These are phyloP conservation scores for Alternaria dauci DNA, from an alignment of 2,329 filamentous ascomycete genomes.

Conservation along the genomic window DNA sequence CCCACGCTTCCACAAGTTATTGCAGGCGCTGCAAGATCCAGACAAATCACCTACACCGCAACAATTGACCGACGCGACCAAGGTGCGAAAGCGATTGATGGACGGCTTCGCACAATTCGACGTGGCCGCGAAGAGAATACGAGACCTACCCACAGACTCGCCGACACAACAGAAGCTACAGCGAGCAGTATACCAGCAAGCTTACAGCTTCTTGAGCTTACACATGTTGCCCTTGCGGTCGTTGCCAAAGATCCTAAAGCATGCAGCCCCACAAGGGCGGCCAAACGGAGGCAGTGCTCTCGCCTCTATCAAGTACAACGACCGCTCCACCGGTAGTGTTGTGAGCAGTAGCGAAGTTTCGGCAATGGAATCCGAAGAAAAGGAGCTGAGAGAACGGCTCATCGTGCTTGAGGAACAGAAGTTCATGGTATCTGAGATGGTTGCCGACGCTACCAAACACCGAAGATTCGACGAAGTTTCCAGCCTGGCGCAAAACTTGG, in stretches of 20 bases:
- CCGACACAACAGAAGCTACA: conserved; percentile 78
- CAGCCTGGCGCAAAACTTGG: conserved; percentile 78
- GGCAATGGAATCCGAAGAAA: conserved; percentile 82
- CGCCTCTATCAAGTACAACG: conserved; percentile 67
- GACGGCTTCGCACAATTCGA: conserved; percentile 92
- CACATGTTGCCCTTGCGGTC: conserved; percentile 85
- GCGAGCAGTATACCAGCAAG: conserved; percentile 81
- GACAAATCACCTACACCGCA: conserved; percentile 69
- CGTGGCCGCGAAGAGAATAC: conserved; percentile 78
- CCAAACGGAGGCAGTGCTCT: conserved; percentile 56
- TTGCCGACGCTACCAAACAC: conserved; percentile 76
- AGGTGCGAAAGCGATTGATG: conserved; percentile 86
- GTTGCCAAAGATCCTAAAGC: conserved; percentile 59
- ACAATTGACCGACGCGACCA: conserved; percentile 84
- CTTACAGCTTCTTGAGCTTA: conserved; percentile 82
- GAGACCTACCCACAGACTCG: conserved; percentile 77
- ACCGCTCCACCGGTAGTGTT: conserved; percentile 62
- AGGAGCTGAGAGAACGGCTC: conserved; percentile 77
- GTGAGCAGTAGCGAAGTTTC: conserved; percentile 67
- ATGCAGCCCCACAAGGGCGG: conserved; percentile 63
- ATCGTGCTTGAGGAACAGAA: conserved; percentile 90
- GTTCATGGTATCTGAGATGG: conserved; percentile 88
- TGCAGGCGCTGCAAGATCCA: conserved; percentile 76
- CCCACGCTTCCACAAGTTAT: conserved; percentile 82
- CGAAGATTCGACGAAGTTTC: conserved; percentile 87